Evolutionary conservation across 371 early-diverging fungal species (phyloP).

Genomic region (Umbelopsis sp.): DNA sequence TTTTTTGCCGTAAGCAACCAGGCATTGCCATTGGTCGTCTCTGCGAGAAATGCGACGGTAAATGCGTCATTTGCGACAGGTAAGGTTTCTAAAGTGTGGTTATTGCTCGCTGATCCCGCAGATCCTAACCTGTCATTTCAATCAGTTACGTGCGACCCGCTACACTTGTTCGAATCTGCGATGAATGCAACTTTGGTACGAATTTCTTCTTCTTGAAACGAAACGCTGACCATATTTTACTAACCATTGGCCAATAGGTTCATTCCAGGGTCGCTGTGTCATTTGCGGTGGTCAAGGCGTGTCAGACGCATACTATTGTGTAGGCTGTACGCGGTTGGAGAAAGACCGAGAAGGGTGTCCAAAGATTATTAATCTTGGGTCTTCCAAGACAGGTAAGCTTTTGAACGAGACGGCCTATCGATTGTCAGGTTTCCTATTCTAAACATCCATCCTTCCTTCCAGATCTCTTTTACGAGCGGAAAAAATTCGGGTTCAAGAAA

Average conservation of each 20-base stretch:
- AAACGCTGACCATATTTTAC: not conserved
- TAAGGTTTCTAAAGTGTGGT: slow-evolving; percentile 30
- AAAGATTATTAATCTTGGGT: slow-evolving; percentile 90
- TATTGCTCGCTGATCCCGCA: not conserved
- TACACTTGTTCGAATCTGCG: slow-evolving; percentile 90
- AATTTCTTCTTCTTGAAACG: not conserved
- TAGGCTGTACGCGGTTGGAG: slow-evolving; percentile 87
- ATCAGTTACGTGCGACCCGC: slow-evolving; percentile 83
- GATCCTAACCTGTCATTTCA: not conserved
- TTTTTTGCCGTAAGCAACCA: slow-evolving; percentile 95
- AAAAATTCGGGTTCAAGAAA: slow-evolving; percentile 87
- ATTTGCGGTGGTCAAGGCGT: slow-evolving; percentile 92
- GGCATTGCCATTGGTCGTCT: slow-evolving; percentile 96
- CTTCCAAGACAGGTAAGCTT: slow-evolving; percentile 63
- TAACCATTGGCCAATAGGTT: slow-evolving; percentile 37
- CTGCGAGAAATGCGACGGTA: slow-evolving; percentile 95
- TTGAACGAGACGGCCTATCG: not conserved
- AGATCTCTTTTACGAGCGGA: slow-evolving; percentile 93
- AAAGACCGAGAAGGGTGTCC: slow-evolving; percentile 98
- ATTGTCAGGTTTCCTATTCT: not conserved
- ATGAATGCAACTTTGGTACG: slow-evolving; percentile 94
- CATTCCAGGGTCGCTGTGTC: slow-evolving; percentile 90
- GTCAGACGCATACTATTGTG: slow-evolving; percentile 97
- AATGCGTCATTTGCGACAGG: slow-evolving; percentile 96
- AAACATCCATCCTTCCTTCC: not conserved